Conservation (phyloP, 164 flowering plant genomes). For the Stephania yunnanensis region DNA sequence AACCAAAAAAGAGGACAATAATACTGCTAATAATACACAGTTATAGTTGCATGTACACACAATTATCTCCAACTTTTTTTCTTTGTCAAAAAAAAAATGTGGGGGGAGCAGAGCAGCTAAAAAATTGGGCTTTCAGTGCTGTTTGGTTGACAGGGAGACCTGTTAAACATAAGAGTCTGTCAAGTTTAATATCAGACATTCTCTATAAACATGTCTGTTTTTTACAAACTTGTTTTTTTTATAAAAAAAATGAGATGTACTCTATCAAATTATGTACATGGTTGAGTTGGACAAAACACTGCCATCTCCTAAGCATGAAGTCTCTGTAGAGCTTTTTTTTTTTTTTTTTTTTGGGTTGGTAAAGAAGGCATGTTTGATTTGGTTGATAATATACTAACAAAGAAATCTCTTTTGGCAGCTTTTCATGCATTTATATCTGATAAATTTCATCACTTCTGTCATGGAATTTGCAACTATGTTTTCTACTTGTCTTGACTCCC, state of each 20-base stretch:
- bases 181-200: no score
- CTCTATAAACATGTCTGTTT: no score
- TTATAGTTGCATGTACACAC: neutral
- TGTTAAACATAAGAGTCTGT: no score
- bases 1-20: conserved; percentile 5
- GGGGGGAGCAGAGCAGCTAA: no score
- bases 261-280: no score
- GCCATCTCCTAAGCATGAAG: neutral
- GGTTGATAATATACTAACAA: conserved; percentile 3
- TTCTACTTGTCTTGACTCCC: neutral
- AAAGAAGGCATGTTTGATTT: neutral
- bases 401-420: conserved; percentile 38
- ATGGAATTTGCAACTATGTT: neutral
- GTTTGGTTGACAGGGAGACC: no score
- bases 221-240: no score
- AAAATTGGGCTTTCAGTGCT: no score
- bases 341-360: conserved; percentile 2
- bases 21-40: neutral
- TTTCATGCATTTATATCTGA: conserved; percentile 25
- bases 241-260: no score
- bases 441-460: conserved; percentile 7
- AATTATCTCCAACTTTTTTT: neutral
- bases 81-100: neutral
- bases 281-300: neutral
- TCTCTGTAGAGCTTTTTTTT: neutral